Percentiles rank a stretch among this genome's conserved stretches.
These are phyloP conservation scores for Leccinum barrowsii DNA, from an alignment of 768 basidiomycete species.

Conservation along the genomic window DNA sequence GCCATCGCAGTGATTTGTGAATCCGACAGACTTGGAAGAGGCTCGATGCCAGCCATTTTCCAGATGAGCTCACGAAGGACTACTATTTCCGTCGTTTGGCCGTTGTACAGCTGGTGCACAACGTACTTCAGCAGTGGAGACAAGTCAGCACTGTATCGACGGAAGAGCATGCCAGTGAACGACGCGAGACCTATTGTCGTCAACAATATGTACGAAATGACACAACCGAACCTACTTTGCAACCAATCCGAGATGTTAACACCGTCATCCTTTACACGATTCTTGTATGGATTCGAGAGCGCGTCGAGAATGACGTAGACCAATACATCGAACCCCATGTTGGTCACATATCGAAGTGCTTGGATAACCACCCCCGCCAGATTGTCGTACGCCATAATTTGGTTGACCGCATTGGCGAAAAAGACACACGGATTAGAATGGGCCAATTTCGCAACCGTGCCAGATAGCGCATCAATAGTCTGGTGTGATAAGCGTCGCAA, in stretches of 20 bases:
- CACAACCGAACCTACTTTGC: slow-evolving; percentile 61
- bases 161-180: slow-evolving; percentile 90
- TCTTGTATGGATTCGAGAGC: slow-evolving; percentile 76
- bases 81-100: slow-evolving; percentile 82
- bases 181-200: slow-evolving; percentile 72
- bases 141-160: slow-evolving; percentile 80
- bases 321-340: slow-evolving; percentile 92
- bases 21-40: slow-evolving; percentile 85
- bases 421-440: slow-evolving; percentile 93
- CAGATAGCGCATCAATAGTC: slow-evolving; percentile 79
- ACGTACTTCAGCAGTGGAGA: slow-evolving; percentile 85
- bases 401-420: slow-evolving; percentile 84
- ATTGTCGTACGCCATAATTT: slow-evolving; percentile 97
- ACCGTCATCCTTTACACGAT: slow-evolving; percentile 86
- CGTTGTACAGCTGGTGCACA: slow-evolving; percentile 82
- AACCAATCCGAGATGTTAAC: slow-evolving; percentile 90
- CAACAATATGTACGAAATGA: slow-evolving; percentile 11
- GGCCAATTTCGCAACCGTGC: slow-evolving; percentile 87
- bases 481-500: slow-evolving; percentile 83
- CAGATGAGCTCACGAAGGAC: slow-evolving; percentile 91
- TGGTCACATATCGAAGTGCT: slow-evolving; percentile 82
- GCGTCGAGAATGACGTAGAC: slow-evolving; percentile 86
- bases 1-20: slow-evolving; percentile 87
- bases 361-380: slow-evolving; percentile 87
- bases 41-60: slow-evolving; percentile 95